Evolutionary conservation across 306 rosid species (phyloP).

Genomic region (Pyrus betulifolia): DNA sequence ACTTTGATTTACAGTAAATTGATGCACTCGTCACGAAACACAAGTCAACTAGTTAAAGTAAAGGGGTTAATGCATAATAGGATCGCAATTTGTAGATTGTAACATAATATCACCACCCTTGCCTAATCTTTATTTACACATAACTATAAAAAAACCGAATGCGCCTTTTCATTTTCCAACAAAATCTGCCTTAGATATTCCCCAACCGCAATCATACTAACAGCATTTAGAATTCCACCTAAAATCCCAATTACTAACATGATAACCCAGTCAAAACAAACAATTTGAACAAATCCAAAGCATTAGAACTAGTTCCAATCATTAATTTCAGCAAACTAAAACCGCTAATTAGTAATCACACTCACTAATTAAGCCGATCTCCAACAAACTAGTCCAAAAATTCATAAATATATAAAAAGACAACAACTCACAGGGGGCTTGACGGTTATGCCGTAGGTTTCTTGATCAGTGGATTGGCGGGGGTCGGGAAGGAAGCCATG

Average conservation of each 20-base stretch:
- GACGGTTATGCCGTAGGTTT: constrained; percentile 51
- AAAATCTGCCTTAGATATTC: neutral
- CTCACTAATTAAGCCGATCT: constrained; percentile 34
- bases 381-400: neutral
- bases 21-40: neutral
- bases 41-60: neutral
- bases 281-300: neutral
- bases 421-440: constrained; percentile 50
- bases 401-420: neutral
- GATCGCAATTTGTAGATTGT: neutral
- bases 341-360: constrained; percentile 13
- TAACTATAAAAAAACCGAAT: neutral
- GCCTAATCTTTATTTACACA: neutral
- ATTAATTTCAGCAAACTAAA: constrained; percentile 18
- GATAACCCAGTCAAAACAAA: neutral
- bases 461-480: constrained; percentile 40
- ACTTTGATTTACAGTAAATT: neutral
- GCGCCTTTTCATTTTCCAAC: neutral
- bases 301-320: constrained; percentile 14
- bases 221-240: neutral
- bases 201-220: neutral
- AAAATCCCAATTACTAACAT: neutral
- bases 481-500: constrained; percentile 63
- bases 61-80: neutral
- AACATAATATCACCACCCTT: neutral